Conservation (phyloP, 495 filamentous ascomycete genomes). For the Bombardia bombarda region DNA sequence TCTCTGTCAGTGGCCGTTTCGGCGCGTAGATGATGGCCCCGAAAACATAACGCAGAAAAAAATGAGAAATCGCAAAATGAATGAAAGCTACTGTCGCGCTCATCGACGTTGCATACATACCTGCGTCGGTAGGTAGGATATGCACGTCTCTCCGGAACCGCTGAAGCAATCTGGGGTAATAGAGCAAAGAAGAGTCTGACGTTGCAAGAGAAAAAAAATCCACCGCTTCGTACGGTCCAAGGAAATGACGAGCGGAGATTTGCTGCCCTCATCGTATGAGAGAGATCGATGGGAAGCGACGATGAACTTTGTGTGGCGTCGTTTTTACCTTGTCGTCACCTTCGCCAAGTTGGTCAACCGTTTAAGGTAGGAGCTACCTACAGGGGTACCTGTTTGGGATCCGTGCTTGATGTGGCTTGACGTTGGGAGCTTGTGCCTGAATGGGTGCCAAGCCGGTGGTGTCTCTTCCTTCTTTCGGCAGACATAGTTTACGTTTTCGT, state of each 20-base stretch:
- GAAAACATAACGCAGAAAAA: not conserved
- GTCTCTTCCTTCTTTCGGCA: too few relatives aligned
- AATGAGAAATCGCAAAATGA: not conserved
- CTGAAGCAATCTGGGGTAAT: not conserved
- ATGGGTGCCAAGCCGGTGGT: too few relatives aligned
- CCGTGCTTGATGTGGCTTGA: too few relatives aligned
- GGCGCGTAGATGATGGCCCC: constrained; percentile 12
- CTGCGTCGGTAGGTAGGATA: not conserved
- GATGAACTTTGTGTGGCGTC: too few relatives aligned
- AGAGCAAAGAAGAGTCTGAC: not conserved
- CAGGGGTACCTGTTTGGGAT: too few relatives aligned
- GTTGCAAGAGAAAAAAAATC: not conserved
- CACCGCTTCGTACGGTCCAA: not conserved
- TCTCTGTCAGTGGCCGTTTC: constrained; percentile 1
- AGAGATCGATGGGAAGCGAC: not conserved
- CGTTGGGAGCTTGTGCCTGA: too few relatives aligned
- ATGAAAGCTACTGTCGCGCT: not conserved
- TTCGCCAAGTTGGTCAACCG: too few relatives aligned
- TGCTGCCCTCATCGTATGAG: not conserved
- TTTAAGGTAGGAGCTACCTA: too few relatives aligned
- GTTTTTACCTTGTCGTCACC: too few relatives aligned
- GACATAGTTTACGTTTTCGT: too few relatives aligned
- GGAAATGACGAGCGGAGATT: not conserved
- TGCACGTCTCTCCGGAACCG: not conserved
- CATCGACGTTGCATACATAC: constrained; percentile 7